Base-by-base conservation (phyloP, 148 eudicot genomes). In the Vaccinium macrocarpon region DNA sequence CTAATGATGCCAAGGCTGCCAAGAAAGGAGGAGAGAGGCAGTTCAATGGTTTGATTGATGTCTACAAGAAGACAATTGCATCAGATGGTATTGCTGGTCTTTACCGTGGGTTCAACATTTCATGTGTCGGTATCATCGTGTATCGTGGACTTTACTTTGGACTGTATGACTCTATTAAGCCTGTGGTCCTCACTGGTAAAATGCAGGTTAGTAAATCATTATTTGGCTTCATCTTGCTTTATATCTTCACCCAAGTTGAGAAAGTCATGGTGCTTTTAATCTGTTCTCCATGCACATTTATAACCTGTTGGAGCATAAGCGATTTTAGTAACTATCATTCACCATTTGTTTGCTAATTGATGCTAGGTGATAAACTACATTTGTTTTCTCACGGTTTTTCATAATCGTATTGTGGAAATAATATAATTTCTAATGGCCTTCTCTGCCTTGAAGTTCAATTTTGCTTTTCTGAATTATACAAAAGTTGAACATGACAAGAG, bases 131-230 rank as follows among this genome's bases (percentile, higher is more conserved):
- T 68, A 93, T 93, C 85, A 86, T 93, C 83, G 92, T 93, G 68
- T 93, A 91, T 89, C 94, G 93, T 88, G 97, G 97, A n/a, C 87
- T 93, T 87, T 93, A 92, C 91, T 93, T 93, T 50, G 95, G 97
- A 38, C 72, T 92, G 88, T 93, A 92, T 42, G 97, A 93, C 21
- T 93, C 95, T 9, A 82, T 93, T 84, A 92, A 93, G 89, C 93
- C 93, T 23, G 95, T 91, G 32, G 14, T 93, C 52, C 88, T 93
- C 86, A 92, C 96, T 18, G 96, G 96, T 84, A 80, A 79, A 2
- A 49, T 92, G 92, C 85, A 91, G 95, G 95, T 93, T 72, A 79
- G 90, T 82, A 15, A 25, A 73, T 52, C 6, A n/a, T 23, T 50
- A 27, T 23, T 14, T 2, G 38, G 1, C 46, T 16, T 57, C 52